Evolutionary conservation across 768 basidiomycete genomes (phyloP), one percentile per base, ranked within the genome.

Genomic region (Lactarius hengduanensis): DNA sequence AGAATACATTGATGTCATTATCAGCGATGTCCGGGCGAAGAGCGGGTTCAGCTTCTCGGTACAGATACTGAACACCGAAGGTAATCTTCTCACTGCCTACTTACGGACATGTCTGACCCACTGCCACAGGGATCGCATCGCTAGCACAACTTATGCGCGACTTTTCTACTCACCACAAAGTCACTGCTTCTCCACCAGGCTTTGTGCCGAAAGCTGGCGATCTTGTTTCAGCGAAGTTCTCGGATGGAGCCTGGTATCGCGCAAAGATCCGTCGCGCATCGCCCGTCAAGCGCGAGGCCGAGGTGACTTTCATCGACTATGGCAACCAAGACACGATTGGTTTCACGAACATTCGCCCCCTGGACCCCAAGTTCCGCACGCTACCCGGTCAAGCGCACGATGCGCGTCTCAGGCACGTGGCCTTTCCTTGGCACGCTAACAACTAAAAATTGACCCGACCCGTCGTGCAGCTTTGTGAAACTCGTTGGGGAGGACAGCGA

Each of bases 61-160:
- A 11, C 96, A 99, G 76, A 82, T 96, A 57, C 83, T 98, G 22
- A 94, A 96, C 75, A 90, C 91, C 1, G 91, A 94, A 78, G 94
- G 95, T 91, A 64, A 61, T 81, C 71, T 38, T 22, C n/a, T 1
- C 30, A 55, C 34, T n/a, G 3, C 11, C 53, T 11, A 4, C 20
- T 26, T 28, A 55, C 15, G 54, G 59, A 16, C 58, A 45, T 13
- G 7, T 10, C 40, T 59, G 34, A 57, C 34, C n/a, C 8, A 13
- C 18, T 9, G 3, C 40, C 9, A 3, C 63, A 97, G 94, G 94
- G 62, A 96, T 98, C 66, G 92, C 91, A 11, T 88, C 90, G 6
- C 81, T 99, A 65, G 96, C 97, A 73, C 90, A 92, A 74, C 82
- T 99, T 67, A 98, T 98, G 96, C 82, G 82, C 60, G 95, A 98